Evolutionary conservation across 208 protist species (phyloP), one percentile per base, ranked within the genome.

Genomic region (Trypanosoma melophagium): DNA sequence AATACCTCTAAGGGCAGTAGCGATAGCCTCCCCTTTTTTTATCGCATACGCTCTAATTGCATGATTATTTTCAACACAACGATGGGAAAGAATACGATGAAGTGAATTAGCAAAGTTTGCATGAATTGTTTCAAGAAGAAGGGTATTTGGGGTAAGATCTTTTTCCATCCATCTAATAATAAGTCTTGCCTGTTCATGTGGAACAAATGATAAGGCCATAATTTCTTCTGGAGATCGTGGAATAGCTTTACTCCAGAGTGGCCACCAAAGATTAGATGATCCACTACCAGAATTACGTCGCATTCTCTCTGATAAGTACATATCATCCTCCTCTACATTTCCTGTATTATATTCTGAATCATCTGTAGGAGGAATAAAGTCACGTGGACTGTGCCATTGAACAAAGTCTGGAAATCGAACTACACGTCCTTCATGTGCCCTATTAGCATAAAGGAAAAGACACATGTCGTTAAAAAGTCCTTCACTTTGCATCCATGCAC

Each of bases 341-440:
- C 58, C 49, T 25, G 9, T 17, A 41, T 13, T 19, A n/a, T 60
- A 28, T 1, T 35, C 17, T 60, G 42, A 47, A 2, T 56, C 57
- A 31, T 31, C 38, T 1, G 54, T 45, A 19, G 77, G 66, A 0
- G 13, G 8, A 49, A 84, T 41, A 56, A 93, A 95, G 65, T 95
- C 90, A 54, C 84, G 84, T 17, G 90, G 86, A 64, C 90, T 95
- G 76, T 91, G 77, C 85, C 86, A 95, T 16, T 89, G 86, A 44
- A 95, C 77, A 81, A 95, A 95, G 69, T 95, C 90, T 3, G 90
- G 74, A 74, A 95, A 95, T 52, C 86, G 85, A 25, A 93, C 90
- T 21, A 84, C 76, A 21, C 80, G 84, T 17, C 89, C 84, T 7
- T 91, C 63, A 53, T 83, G 78, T 3, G 81, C 81, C 28, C 70